phyloP scores from a whole-genome alignment of 768 basidiomycete genomes.

The Collybia nuda region DNA sequence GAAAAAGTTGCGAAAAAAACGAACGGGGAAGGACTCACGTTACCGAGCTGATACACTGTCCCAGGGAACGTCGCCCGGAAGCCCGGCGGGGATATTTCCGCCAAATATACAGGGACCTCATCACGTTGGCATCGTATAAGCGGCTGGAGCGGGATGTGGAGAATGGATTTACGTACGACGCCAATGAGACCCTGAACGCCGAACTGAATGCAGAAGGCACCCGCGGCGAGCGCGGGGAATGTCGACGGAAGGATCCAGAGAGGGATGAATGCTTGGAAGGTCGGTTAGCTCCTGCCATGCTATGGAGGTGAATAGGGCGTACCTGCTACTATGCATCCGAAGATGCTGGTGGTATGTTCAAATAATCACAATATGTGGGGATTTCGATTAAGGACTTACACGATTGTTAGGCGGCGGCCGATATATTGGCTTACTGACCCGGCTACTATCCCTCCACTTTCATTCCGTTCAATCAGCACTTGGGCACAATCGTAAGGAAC shows the following conservation, averaged over 20 bases:
- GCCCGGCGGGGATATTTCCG: conserved; percentile 84
- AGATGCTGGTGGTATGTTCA: not conserved
- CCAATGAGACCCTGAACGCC: conserved; percentile 93
- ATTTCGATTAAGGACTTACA: conserved; percentile 10
- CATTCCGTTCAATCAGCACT: not conserved
- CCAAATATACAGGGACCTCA: conserved; percentile 71
- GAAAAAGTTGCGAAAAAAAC: not conserved
- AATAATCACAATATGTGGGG: not conserved
- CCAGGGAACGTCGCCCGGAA: conserved; percentile 90
- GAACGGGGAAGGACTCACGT: conserved; percentile 35
- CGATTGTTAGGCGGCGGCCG: conserved; percentile 21
- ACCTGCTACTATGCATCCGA: conserved; percentile 23
- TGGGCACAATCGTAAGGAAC: not conserved
- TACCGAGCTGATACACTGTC: conserved; percentile 82
- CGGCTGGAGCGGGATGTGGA: not conserved
- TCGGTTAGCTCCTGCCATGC: not conserved
- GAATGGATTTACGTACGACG: conserved; percentile 62
- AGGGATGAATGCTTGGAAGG: conserved; percentile 53
- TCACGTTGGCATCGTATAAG: conserved; percentile 26
- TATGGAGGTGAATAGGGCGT: not conserved
- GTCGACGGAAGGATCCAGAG: conserved; percentile 80
- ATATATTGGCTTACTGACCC: conserved; percentile 20
- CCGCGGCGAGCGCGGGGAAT: conserved; percentile 72
- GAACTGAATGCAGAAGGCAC: conserved; percentile 85
- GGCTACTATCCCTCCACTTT: conserved; percentile 17